Conservation (phyloP, 2,329 filamentous ascomycete species). For the Didymellaceae sp. region DNA sequence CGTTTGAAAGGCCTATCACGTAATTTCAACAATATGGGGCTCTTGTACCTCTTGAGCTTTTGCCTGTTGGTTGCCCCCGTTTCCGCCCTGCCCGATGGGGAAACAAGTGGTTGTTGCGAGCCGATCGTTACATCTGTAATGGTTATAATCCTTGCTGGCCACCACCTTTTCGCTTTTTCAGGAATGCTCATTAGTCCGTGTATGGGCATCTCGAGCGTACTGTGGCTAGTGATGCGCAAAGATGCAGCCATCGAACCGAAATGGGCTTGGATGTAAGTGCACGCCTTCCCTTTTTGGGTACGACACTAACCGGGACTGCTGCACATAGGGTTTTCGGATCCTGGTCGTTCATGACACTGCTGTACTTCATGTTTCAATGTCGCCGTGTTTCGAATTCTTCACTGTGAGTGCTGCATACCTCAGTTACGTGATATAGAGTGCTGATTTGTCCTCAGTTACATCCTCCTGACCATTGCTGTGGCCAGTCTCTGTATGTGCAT, state of each 20-base stretch:
- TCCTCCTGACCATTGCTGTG: constrained; percentile 16
- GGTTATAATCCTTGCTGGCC: not conserved
- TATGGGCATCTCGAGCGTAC: constrained; percentile 29
- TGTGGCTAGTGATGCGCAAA: constrained; percentile 32
- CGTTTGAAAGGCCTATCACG: too few relatives aligned
- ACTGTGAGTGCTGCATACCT: not conserved
- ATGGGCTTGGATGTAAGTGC: constrained; percentile 29
- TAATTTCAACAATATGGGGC: not conserved
- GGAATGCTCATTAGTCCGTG: constrained; percentile 15
- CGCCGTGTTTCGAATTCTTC: not conserved
- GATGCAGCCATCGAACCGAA: constrained; percentile 22
- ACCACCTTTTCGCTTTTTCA: not conserved
- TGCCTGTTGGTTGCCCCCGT: not conserved
- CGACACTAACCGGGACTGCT: not conserved
- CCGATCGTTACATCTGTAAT: not conserved
- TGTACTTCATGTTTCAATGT: not conserved
- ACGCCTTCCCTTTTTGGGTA: not conserved
- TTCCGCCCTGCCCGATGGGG: not conserved
- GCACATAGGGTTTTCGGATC: not conserved
- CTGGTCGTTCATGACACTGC: not conserved
- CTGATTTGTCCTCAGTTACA: not conserved
- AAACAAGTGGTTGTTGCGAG: not conserved
- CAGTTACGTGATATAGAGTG: not conserved
- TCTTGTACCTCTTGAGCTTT: not conserved
- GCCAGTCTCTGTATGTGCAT: constrained; percentile 24